Conservation (phyloP, 116 monocot genomes). For the Thalassia testudinum region DNA sequence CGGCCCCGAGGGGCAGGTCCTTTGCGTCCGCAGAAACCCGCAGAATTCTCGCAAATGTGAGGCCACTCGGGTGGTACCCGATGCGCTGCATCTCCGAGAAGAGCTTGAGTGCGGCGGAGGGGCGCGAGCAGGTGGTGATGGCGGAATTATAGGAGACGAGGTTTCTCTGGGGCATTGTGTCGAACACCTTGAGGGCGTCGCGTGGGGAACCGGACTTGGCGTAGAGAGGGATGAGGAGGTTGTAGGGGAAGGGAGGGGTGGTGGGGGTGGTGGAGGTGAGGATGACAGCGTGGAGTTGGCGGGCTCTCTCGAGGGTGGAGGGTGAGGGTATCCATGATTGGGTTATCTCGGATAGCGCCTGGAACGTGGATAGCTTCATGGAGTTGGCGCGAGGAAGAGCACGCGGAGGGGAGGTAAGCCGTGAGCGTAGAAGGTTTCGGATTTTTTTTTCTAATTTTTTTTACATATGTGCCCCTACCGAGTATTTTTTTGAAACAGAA, state of each 20-base stretch:
- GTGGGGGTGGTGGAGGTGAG: constrained; percentile 15
- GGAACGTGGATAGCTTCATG: constrained; percentile 4
- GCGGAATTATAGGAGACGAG: constrained; percentile 57
- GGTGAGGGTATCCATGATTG: constrained; percentile 9
- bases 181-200: constrained; percentile 49
- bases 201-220: constrained; percentile 19
- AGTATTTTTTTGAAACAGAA: too few species aligned
- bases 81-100: constrained; percentile 13
- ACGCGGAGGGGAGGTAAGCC: too few species aligned
- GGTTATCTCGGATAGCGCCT: constrained; percentile 6
- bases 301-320: constrained; percentile 29
- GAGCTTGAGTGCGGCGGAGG: constrained; percentile 17
- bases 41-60: constrained; percentile 43
- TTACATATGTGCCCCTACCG: too few species aligned
- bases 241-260: constrained; percentile 47
- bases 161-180: constrained; percentile 46
- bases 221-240: constrained; percentile 59
- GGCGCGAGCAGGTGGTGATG: constrained; percentile 43
- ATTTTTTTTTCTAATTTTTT: too few species aligned
- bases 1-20: constrained; percentile 14
- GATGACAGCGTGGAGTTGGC: constrained; percentile 57
- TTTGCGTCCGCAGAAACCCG: constrained; percentile 15
- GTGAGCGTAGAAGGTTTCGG: too few species aligned
- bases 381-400: background rate
- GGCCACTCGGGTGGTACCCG: constrained; percentile 31